Conservation (phyloP, 345 rosid species). For the Laguncularia racemosa region DNA sequence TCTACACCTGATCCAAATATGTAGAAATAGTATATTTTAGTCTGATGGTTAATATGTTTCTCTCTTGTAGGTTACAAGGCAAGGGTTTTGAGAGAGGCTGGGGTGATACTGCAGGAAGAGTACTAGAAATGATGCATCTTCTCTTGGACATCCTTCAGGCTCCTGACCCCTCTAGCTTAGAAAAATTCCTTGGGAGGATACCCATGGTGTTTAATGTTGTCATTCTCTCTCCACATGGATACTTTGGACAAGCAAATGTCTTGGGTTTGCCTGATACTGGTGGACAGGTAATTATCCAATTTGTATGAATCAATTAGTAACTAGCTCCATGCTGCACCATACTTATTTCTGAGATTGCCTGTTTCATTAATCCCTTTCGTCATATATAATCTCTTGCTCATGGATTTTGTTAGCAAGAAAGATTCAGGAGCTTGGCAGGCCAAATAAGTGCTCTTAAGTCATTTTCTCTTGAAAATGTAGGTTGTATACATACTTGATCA, state of each 20-base stretch:
- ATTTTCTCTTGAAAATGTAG: conserved; percentile 24
- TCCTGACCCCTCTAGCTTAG: conserved; percentile 87
- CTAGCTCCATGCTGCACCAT: too few relatives aligned
- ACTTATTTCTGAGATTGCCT: too few relatives aligned
- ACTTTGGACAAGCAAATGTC: conserved; percentile 99
- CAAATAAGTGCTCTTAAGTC: too few relatives aligned
- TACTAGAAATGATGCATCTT: conserved; percentile 72
- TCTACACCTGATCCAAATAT: neutral
- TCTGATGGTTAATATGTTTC: neutral
- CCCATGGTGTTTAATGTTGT: conserved; percentile 97
- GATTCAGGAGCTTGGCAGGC: too few relatives aligned
- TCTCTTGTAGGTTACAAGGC: conserved; percentile 55
- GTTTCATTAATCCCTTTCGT: too few relatives aligned
- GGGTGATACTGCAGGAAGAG: conserved; percentile 89
- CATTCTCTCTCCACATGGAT: conserved; percentile 94
- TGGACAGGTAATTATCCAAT: conserved; percentile 56
- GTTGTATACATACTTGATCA: conserved; percentile 95
- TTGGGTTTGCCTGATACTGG: conserved; percentile 98
- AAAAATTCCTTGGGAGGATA: conserved; percentile 87
- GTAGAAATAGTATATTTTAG: neutral
- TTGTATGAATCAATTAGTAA: neutral
- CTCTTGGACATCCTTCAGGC: conserved; percentile 93
- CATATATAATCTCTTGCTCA: too few relatives aligned
- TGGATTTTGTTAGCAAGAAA: too few relatives aligned
- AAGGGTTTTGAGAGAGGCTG: conserved; percentile 99